Percentiles rank a stretch among this genome's conserved stretches.
These are phyloP conservation scores for Phialophora verrucosa DNA, from an alignment of 2,329 filamentous ascomycete species.

Conservation along the genomic window DNA sequence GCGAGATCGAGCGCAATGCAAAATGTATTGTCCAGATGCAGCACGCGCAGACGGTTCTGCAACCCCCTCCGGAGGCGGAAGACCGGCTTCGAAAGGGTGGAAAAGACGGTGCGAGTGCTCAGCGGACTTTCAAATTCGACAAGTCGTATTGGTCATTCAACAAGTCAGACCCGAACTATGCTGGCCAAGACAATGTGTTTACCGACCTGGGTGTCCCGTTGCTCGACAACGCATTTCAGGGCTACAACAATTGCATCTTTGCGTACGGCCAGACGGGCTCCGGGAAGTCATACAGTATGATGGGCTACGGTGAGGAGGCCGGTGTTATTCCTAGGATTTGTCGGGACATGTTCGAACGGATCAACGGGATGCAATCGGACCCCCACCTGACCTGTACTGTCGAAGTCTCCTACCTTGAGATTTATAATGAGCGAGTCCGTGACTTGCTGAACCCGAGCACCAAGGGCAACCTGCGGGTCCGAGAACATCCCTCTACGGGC, in stretches of 20 bases:
- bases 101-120: slow-evolving; percentile 60
- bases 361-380: slow-evolving; percentile 72
- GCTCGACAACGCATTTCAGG: slow-evolving; percentile 95
- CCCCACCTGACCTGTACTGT: slow-evolving; percentile 85
- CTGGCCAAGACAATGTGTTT: slow-evolving; percentile 88
- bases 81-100: slow-evolving; percentile 56
- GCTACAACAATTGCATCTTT: slow-evolving; percentile 99
- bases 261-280: slow-evolving; percentile 98
- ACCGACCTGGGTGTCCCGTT: slow-evolving; percentile 85
- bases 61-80: slow-evolving; percentile 69
- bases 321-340: slow-evolving; percentile 98
- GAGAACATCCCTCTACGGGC: slow-evolving; percentile 95
- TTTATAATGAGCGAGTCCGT: slow-evolving; percentile 97
- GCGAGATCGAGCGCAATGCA: slow-evolving; percentile 90
- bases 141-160: slow-evolving; percentile 98
- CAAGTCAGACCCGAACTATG: slow-evolving; percentile 78
- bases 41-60: slow-evolving; percentile 85
- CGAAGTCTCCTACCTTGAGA: slow-evolving; percentile 97
- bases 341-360: slow-evolving; percentile 94
- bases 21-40: slow-evolving; percentile 99
- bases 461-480: slow-evolving; percentile 94
- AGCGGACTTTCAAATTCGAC: slow-evolving; percentile 94
- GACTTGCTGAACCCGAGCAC: slow-evolving; percentile 94
- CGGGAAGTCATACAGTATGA: slow-evolving; percentile 99
- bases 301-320: slow-evolving; percentile 95